Base-by-base conservation (phyloP, 116 monocot genomes). In the Dioscorea cayenensis region DNA sequence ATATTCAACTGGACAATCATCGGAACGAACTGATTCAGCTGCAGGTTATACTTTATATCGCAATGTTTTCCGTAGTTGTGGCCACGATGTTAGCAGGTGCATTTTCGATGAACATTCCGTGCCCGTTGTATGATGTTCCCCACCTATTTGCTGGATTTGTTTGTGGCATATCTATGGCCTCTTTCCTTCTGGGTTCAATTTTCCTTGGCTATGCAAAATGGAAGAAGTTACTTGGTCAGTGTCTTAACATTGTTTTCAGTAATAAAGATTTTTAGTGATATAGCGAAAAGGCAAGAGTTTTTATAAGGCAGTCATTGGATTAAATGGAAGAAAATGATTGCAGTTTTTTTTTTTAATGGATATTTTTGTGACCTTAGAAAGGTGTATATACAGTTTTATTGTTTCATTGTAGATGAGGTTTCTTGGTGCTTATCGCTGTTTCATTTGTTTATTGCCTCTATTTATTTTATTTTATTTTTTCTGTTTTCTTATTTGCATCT, bases 11-110 rank as follows among this genome's bases (percentile, higher is more conserved):
- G 3, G 79, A 79, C 71, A 86, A 77, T 65, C 82, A 79, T 22
- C 60, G 86, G 63, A 86, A 86, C 59, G 79, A 79, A 65, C 79
- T 86, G 49, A 86, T 86, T 73, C 79, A 86, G 65, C 73, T 86
- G 32, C 86, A 86, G 77, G 11, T 86, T 69, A 66, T 73, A 14
- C 36, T 86, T 9, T 63, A 13, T 22, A 82, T 86, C 13, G 73
- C 64, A 7, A 73, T 78, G 28, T 77, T 79, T 63, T 82, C 79
- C 13, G 71, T 82, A 20, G 73, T 71, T 17, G 9, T 82, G 23
- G 49, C 79, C 50, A 79, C 79, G 17, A 48, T 79, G 13, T 71
- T 86, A 3, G 63, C n/a, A 18, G 82, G 86, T 50, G 48, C 71
- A 28, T 77, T 82, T 70, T 79, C 78, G 5, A 82, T 86, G 86